Base-by-base conservation (phyloP, 2,329 filamentous ascomycete species). In the Nannizziopsis barbatae region DNA sequence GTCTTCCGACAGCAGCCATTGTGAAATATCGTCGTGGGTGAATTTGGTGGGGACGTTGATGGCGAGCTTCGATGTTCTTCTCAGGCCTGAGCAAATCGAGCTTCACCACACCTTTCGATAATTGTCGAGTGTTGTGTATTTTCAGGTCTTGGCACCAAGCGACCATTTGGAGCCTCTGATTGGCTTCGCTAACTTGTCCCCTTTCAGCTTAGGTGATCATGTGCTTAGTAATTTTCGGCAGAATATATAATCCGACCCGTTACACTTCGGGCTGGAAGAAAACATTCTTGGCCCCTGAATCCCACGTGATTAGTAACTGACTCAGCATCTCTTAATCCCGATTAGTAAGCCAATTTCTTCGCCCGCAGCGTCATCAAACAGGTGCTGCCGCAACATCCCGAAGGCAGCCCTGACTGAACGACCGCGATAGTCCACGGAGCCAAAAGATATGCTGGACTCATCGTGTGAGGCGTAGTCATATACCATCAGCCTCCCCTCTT, bases 1-100 rank as follows among this genome's bases (percentile, higher is more conserved):
- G 71, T 70, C 79, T 76, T 64, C 64, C 61, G 65, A 69, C 61
- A 64, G 64, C 59, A 57, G 67, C 60, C 67, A 70, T 70, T 58
- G 50, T 68, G 18, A 44, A 31, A 27, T 49, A 38, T 49, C 40
- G 39, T 39, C 33, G 40, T 38, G 17, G 32, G 33, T 37, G 40
- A 40, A 10, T 44, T 44, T 5, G 39, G 27, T 11, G 41, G 39
- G 39, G 40, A 44, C 42, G 41, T 43, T 33, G 36, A 50, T 41
- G 40, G 42, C 47, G 47, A 39, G 35, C 40, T 49, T 49, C 46
- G 39, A 48, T 18, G 33, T 49, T 45, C 27, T 45, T 44, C 37
- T 12, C 12, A 22, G 18, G 20, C 39, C 27, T 36, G 11, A 22
- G 17, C 30, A 33, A 30, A 7, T 27, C 22, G 22, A 27, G 22